Base-by-base conservation (phyloP, 2,329 filamentous ascomycete genomes). In the Fusarium pininemorale region DNA sequence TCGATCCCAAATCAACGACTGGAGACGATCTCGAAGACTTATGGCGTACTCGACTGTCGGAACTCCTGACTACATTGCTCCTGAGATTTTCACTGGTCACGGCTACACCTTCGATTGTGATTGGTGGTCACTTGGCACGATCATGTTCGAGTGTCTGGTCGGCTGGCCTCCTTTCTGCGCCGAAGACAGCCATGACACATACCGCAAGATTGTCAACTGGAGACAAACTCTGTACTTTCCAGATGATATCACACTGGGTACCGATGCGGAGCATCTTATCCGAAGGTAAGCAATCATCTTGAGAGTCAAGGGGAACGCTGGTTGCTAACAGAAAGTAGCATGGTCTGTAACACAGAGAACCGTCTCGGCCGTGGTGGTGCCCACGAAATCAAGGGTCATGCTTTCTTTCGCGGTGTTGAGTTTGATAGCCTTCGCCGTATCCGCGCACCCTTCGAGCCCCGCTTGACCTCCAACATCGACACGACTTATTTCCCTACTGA, bases 191-290 rank as follows among this genome's bases (percentile, higher is more conserved):
- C 96, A 97, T 81, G 96, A 98, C 83, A 98, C 96, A 3, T 99
- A 99, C 85, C 93, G 96, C 76, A 99, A 99, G 89, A 99, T 99
- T 82, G 95, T 99, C 79, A 98, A 98, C 85, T 99, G 96, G 96
- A 92, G 94, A 64, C 93, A 97, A 80, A 95, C 96, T 68, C 86
- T 99, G 54, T 98, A 98, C 84, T 98, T 99, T 87, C 96, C 96
- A 1, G 95, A 97, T 69, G 96, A 99, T 82, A 93, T 98, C 79
- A 93, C 94, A 70, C 87, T 99, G 39, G 94, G 94, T 47, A 89
- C 89, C 4, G 95, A 98, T 80, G 95, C 96, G 0, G 96, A 98
- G 84, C 93, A 96, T 79, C 88, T 98, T 80, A 97, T 98, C 78
- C 89, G 95, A 87, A 94, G 92, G 95, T 97, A 87, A 82, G 90